Percentiles rank a stretch among this genome's conserved stretches.
Conservation (phyloP, 352 stramenopile species). For the Globisporangium ultimum region DNA sequence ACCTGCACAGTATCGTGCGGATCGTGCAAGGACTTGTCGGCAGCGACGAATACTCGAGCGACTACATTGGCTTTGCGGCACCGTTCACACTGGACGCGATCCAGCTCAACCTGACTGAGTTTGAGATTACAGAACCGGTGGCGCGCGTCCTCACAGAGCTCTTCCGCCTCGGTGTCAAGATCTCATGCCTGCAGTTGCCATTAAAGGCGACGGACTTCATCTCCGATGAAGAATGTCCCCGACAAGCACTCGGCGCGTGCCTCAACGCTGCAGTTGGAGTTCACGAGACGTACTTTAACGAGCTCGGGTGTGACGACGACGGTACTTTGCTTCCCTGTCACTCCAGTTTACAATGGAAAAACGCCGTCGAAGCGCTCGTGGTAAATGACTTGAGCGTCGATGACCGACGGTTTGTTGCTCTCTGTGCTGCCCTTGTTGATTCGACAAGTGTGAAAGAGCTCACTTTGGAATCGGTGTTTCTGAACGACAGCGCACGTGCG, state of each 20-base stretch:
- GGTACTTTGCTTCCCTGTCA: no score
- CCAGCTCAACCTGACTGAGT: slow-evolving; percentile 33
- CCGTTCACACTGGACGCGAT: slow-evolving; percentile 28
- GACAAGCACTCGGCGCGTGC: slow-evolving; percentile 25
- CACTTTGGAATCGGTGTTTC: slow-evolving; percentile 11
- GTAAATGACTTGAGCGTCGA: slow-evolving; percentile 14
- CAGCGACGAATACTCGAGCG: neutral
- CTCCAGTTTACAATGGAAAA: no score
- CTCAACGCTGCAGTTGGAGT: slow-evolving; percentile 11
- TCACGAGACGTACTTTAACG: neutral
- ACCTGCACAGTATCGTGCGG: slow-evolving; percentile 25
- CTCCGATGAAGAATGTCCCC: slow-evolving; percentile 26
- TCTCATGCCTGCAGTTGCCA: slow-evolving; percentile 28
- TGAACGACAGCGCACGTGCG: slow-evolving; percentile 6
- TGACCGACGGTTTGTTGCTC: slow-evolving; percentile 12
- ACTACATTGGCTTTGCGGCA: slow-evolving; percentile 1
- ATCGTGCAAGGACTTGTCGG: slow-evolving; percentile 12
- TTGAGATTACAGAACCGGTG: slow-evolving; percentile 31
- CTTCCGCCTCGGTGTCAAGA: slow-evolving; percentile 16
- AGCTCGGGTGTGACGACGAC: neutral
- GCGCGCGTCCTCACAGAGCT: slow-evolving; percentile 19
- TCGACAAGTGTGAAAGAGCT: slow-evolving; percentile 12
- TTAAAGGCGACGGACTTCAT: slow-evolving; percentile 31
- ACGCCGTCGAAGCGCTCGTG: slow-evolving; percentile 5
- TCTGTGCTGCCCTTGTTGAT: slow-evolving; percentile 8